phyloP scores from a whole-genome alignment of 2,329 filamentous ascomycete genomes.

The Sporothrix humicola region DNA sequence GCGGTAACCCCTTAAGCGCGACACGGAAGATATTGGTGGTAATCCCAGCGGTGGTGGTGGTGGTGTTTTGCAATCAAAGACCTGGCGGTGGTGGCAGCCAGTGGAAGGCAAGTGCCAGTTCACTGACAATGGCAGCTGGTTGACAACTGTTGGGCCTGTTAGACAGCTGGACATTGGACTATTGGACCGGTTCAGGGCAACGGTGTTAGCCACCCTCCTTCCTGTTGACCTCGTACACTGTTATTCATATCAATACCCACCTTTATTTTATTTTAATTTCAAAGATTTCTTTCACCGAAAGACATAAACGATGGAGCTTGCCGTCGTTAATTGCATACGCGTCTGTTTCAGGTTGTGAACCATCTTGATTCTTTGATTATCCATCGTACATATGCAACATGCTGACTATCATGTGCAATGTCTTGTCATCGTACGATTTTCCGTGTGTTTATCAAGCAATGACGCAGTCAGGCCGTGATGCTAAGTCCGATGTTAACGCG shows the following conservation, averaged over 20 bases:
- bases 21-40: background rate
- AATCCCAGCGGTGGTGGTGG: no score
- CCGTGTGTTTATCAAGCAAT: no score
- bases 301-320: background rate
- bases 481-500: no score
- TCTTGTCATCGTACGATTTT: no score
- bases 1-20: background rate
- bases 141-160: background rate
- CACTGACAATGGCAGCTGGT: background rate
- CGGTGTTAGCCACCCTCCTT: background rate
- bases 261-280: background rate
- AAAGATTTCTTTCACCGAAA: background rate
- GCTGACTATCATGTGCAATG: no score
- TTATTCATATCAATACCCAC: background rate
- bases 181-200: background rate
- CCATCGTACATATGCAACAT: no score
- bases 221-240: background rate
- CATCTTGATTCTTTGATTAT: no score
- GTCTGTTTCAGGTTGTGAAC: no score
- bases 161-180: no score
- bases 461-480: no score
- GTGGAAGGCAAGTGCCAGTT: background rate
- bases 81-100: background rate
- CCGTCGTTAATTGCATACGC: background rate
- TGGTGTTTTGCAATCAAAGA: no score